Evolutionary conservation across 2,329 filamentous ascomycete genomes (phyloP).

Genomic region (Trichoderma brevicompactum): DNA sequence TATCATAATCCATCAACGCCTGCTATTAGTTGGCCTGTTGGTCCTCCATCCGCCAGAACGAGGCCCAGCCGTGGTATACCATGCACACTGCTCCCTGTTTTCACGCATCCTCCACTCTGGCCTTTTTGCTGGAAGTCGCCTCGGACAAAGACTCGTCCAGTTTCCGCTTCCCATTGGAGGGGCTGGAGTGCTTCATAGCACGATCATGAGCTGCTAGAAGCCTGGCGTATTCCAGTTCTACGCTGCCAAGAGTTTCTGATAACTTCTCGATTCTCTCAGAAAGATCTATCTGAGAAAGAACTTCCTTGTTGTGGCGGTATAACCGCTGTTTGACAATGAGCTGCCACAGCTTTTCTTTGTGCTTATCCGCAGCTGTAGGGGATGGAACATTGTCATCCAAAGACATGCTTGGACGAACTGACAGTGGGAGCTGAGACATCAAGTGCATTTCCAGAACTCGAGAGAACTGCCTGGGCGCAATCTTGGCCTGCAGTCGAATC

Average conservation of each 20-base stretch:
- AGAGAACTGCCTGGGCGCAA: constrained; percentile 75
- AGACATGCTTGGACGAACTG: constrained; percentile 58
- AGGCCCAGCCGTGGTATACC: constrained; percentile 9
- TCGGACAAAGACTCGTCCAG: constrained; percentile 39
- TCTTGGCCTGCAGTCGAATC: constrained; percentile 68
- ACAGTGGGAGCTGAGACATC: constrained; percentile 61
- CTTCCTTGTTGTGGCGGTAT: constrained; percentile 74
- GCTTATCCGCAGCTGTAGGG: constrained; percentile 59
- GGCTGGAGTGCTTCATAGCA: constrained; percentile 38
- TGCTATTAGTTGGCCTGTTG: constrained; percentile 8
- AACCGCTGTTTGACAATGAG: constrained; percentile 77
- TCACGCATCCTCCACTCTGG: constrained; percentile 45
- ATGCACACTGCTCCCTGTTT: too few relatives aligned
- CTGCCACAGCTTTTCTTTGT: constrained; percentile 72
- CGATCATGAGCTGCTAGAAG: constrained; percentile 58
- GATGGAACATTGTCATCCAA: constrained; percentile 48
- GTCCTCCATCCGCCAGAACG: neutral
- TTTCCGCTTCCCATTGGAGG: constrained; percentile 53
- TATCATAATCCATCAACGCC: constrained; percentile 19
- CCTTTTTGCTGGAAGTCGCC: constrained; percentile 50
- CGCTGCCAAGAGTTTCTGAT: constrained; percentile 67
- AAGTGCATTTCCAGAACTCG: constrained; percentile 77
- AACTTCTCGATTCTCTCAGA: constrained; percentile 73
- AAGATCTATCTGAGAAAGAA: constrained; percentile 69
- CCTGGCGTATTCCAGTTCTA: constrained; percentile 74